A percentile compares a stretch with the other conserved stretches of the same genome.
Conservation (phyloP, 2,329 filamentous ascomycete genomes). For the Tolypocladium ophioglossoides region DNA sequence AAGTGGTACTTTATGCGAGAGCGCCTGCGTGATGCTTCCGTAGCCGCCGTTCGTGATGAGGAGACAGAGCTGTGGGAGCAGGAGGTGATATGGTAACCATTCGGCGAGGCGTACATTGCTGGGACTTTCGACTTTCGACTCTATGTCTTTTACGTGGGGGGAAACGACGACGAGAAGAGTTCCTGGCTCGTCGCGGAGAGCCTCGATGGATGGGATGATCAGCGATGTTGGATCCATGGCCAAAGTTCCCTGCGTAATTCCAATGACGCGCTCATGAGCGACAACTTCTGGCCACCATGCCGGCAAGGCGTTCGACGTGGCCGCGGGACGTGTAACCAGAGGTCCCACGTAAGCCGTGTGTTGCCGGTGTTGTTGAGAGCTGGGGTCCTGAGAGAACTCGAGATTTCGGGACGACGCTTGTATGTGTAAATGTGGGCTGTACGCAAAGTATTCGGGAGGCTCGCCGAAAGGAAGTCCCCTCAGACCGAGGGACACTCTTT, state of each 20-base stretch:
- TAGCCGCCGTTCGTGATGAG: slow-evolving; percentile 27
- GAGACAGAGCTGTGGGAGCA: slow-evolving; percentile 21
- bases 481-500: slow-evolving; percentile 19
- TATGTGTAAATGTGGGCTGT: slow-evolving; percentile 27
- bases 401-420: slow-evolving; percentile 23
- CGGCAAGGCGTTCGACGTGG: slow-evolving; percentile 12
- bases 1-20: slow-evolving; percentile 22
- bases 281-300: slow-evolving; percentile 20
- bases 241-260: slow-evolving; percentile 27
- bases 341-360: slow-evolving; percentile 22
- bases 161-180: slow-evolving; percentile 23
- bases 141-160: slow-evolving; percentile 16
- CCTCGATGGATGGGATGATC: slow-evolving; percentile 25
- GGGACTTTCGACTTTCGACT: slow-evolving; percentile 7
- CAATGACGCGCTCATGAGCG: slow-evolving; percentile 17
- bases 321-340: slow-evolving; percentile 14
- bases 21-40: slow-evolving; percentile 24
- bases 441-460: slow-evolving; percentile 19
- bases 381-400: slow-evolving; percentile 19
- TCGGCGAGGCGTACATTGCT: slow-evolving; percentile 19
- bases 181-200: slow-evolving; percentile 15
- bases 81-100: slow-evolving; percentile 24
- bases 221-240: slow-evolving; percentile 24
- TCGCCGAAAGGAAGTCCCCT: slow-evolving; percentile 16
- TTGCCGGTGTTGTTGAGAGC: slow-evolving; percentile 7